These are phyloP conservation scores for Pseudocercospora cruenta DNA, from an alignment of 2,329 filamentous ascomycete genomes.

Conservation along the genomic window DNA sequence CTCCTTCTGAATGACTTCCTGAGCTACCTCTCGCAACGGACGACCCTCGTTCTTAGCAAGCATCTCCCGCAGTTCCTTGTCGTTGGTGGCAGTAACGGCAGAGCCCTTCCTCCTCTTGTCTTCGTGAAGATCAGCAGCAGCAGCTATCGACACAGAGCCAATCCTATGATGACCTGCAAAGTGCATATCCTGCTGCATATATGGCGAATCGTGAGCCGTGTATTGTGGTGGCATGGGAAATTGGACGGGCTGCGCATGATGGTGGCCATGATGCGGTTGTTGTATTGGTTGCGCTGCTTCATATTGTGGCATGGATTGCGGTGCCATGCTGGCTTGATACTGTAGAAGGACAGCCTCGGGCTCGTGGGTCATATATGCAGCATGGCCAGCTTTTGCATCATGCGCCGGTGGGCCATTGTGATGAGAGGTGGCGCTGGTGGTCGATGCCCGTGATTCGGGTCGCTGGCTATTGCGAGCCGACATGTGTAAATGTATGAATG, in stretches of 20 bases:
- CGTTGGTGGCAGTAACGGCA: slow-evolving; percentile 75
- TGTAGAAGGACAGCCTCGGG: slow-evolving; percentile 39
- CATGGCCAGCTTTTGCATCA: slow-evolving; percentile 28
- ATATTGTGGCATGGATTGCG: slow-evolving; percentile 30
- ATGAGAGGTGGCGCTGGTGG: slow-evolving; percentile 39
- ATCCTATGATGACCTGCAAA: slow-evolving; percentile 33
- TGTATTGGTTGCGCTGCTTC: slow-evolving; percentile 19
- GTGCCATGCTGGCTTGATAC: slow-evolving; percentile 34
- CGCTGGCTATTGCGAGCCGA: slow-evolving; percentile 35
- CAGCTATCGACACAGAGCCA: slow-evolving; percentile 33
- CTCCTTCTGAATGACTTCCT: slow-evolving; percentile 77
- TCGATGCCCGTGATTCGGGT: slow-evolving; percentile 40
- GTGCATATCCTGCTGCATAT: slow-evolving; percentile 33
- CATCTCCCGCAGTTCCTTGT: slow-evolving; percentile 77
- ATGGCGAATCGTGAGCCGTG: slow-evolving; percentile 32
- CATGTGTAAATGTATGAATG: slow-evolving; percentile 29
- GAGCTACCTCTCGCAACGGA: slow-evolving; percentile 70
- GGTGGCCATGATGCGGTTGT: slow-evolving; percentile 22
- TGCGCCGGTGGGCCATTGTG: slow-evolving; percentile 32
- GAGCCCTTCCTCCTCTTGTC: slow-evolving; percentile 58
- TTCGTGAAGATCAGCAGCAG: slow-evolving; percentile 40
- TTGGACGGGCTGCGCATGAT: slow-evolving; percentile 27
- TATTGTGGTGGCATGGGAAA: slow-evolving; percentile 32
- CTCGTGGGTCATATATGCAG: slow-evolving; percentile 25
- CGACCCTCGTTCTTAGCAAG: slow-evolving; percentile 71